Evolutionary conservation across 345 rosid species (phyloP), one percentile per base, ranked within the genome.

Genomic region (Zanthoxylum bungeanum): DNA sequence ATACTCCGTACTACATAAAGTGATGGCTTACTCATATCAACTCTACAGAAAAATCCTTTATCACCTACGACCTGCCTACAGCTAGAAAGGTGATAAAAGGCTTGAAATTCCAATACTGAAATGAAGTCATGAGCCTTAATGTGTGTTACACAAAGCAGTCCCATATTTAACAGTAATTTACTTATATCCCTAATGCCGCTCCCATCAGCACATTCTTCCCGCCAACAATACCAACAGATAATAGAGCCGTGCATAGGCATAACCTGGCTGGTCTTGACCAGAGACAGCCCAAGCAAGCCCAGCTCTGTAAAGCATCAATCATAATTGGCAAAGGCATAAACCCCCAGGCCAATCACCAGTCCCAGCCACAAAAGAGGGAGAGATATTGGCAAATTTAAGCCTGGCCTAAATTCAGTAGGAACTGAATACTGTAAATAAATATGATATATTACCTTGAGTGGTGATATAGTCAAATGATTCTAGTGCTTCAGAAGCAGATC

Each of bases 401-500:
- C 27, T 30, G 37, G 36, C 62, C 62, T 10, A 25, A 39, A 27
- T 25, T 40, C 49, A 42, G 53, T 44, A 22, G 9, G n/a, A n/a
- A n/a, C n/a, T n/a, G 11, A 9, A 47, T 19, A 21, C 21, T 11
- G 22, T 17, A 4, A 22, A 39, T 49, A 27, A 7, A 50, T 71
- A 25, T 31, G 16, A 31, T 30, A 44, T 47, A 74, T 82, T 87
- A 91, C 99, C 98, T 73, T 91, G 89, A 5, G 80, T 89, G 19
- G 96, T 91, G 78, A 95, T 95, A 62, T 95, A 92, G 81, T 88
- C 88, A 69, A 92, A 95, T 30, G 99, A 92, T 58, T 92, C 96
- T 1, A 95, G 89, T 44, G 97, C 98, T 78, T 95, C 97, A 46
- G 97, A 79, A 50, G 88, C 52, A 64, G 71, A 81, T 68, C 98